phyloP scores from a whole-genome alignment of 2,329 filamentous ascomycete species.

The Microcera coccophila region DNA sequence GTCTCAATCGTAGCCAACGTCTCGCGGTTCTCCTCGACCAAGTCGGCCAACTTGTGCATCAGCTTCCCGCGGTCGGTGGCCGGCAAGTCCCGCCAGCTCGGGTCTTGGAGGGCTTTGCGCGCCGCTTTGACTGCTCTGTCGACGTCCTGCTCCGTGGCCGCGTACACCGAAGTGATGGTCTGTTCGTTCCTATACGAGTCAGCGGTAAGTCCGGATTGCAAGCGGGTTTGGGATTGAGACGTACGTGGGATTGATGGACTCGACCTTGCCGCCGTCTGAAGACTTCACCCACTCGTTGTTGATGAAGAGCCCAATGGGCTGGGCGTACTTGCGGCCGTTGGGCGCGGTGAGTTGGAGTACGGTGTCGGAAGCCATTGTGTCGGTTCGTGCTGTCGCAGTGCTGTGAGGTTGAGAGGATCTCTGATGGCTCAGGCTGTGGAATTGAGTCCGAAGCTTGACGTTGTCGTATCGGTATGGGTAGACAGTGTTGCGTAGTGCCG shows the following conservation, averaged over 20 bases:
- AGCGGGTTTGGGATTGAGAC: slow-evolving; percentile 29
- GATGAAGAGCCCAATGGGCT: slow-evolving; percentile 70
- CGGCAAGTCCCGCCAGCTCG: slow-evolving; percentile 65
- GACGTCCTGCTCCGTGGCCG: slow-evolving; percentile 29
- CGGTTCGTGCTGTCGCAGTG: not conserved
- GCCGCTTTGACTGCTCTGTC: slow-evolving; percentile 43
- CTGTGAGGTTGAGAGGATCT: not conserved
- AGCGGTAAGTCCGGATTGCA: not conserved
- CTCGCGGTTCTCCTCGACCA: slow-evolving; percentile 62
- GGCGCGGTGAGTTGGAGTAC: slow-evolving; percentile 32
- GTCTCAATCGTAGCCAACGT: slow-evolving; percentile 58
- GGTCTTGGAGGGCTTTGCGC: slow-evolving; percentile 62
- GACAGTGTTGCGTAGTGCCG: not conserved
- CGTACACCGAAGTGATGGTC: slow-evolving; percentile 32
- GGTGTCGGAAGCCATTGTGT: slow-evolving; percentile 19
- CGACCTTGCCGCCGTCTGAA: slow-evolving; percentile 53
- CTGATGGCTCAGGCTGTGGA: not conserved
- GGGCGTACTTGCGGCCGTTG: slow-evolving; percentile 64
- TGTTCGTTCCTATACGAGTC: slow-evolving; percentile 33
- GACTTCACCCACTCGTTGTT: slow-evolving; percentile 70
- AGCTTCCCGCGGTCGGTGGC: slow-evolving; percentile 64
- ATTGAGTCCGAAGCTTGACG: not conserved
- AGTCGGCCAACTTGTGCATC: slow-evolving; percentile 66
- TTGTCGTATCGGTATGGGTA: not conserved
- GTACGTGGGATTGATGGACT: slow-evolving; percentile 54